A percentile compares a stretch with the other conserved stretches of the same genome.
These are phyloP conservation scores for Cercospora berteroae DNA, from an alignment of 2,329 filamentous ascomycete species.

Conservation along the genomic window DNA sequence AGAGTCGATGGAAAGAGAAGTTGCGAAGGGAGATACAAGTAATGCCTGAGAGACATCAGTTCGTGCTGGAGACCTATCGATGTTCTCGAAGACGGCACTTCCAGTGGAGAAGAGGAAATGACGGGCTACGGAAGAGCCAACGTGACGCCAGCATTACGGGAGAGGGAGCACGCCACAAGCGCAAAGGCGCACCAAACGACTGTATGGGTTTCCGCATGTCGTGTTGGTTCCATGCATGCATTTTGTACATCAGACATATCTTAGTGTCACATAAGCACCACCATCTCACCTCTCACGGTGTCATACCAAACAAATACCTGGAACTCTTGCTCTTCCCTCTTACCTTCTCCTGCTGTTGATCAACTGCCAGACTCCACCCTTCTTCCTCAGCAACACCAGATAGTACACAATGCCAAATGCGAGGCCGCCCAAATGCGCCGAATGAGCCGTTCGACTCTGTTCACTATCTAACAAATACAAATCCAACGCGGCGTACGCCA, in stretches of 20 bases:
- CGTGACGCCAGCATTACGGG: neutral
- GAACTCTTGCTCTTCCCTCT: neutral
- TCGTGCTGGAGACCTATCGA: neutral
- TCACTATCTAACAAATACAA: constrained; percentile 39
- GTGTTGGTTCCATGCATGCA: neutral
- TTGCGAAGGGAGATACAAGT: neutral
- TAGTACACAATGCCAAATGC: constrained; percentile 41
- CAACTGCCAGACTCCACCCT: constrained; percentile 5
- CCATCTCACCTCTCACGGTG: constrained; percentile 1
- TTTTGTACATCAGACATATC: constrained; percentile 11
- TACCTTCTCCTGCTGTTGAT: neutral
- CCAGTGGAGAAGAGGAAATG: neutral
- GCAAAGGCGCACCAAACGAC: neutral
- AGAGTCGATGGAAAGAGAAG: neutral
- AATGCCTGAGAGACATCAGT: neutral
- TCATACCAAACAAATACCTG: neutral
- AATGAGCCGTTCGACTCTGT: constrained; percentile 38
- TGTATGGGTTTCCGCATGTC: constrained; percentile 1
- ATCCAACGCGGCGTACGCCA: constrained; percentile 41
- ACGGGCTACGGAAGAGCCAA: neutral
- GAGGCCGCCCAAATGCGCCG: constrained; percentile 48
- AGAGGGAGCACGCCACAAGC: neutral
- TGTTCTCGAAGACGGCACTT: neutral
- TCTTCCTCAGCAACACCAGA: constrained; percentile 11
- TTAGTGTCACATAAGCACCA: neutral